Conservation (phyloP, 352 stramenopile species). For the Globisporangium viniferum region DNA sequence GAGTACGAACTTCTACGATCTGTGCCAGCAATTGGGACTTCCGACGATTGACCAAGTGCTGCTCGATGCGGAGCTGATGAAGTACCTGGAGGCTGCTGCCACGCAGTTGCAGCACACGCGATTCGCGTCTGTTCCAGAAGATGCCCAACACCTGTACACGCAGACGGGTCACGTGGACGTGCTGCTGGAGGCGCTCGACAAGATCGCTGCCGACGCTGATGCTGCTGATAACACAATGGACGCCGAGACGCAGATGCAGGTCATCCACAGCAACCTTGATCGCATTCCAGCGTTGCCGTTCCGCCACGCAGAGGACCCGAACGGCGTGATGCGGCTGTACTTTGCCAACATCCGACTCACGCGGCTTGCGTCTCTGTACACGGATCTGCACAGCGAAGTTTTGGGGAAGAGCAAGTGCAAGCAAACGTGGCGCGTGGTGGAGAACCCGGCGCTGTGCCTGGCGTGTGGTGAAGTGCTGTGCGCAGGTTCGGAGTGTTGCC, state of each 20-base stretch:
- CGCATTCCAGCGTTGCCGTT: conserved; percentile 56
- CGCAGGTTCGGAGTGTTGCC: conserved; percentile 79
- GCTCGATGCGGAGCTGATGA: conserved; percentile 39
- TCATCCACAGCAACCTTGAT: conserved; percentile 46
- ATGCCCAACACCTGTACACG: conserved; percentile 49
- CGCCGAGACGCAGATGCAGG: conserved; percentile 13
- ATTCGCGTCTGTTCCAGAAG: conserved; percentile 43
- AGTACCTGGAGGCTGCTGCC: conserved; percentile 55
- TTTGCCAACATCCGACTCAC: conserved; percentile 69
- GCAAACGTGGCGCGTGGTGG: conserved; percentile 63
- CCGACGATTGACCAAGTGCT: conserved; percentile 58
- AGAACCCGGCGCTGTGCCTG: conserved; percentile 80
- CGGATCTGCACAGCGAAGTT: conserved; percentile 72
- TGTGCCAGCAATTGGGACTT: conserved; percentile 74
- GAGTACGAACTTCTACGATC: conserved; percentile 69
- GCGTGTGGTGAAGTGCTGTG: conserved; percentile 77
- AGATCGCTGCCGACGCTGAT: conserved; percentile 14
- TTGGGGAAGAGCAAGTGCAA: conserved; percentile 71
- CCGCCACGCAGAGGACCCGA: conserved; percentile 36
- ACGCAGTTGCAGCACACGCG: conserved; percentile 41
- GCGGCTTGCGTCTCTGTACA: conserved; percentile 64
- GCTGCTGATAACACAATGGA: conserved; percentile 3
- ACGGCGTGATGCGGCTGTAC: conserved; percentile 35
- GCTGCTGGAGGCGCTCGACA: conserved; percentile 39
- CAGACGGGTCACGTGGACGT: conserved; percentile 48